Base-by-base conservation (phyloP, 2,329 filamentous ascomycete genomes). In the Helotiales sp. region DNA sequence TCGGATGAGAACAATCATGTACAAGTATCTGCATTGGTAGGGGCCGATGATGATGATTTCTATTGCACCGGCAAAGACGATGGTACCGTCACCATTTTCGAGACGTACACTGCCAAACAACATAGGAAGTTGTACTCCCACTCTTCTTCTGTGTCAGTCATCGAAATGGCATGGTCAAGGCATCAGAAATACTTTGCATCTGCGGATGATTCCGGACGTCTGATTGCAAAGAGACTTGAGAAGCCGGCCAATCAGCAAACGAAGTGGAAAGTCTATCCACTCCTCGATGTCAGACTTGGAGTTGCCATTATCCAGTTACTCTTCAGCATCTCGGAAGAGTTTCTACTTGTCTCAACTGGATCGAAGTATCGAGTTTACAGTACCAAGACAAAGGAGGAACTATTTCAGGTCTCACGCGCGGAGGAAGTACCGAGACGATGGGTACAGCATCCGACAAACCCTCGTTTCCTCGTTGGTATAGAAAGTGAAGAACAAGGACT, bases 61-160 rank as follows among this genome's bases (percentile, higher is more conserved):
- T 69, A 62, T 47, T 65, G 65, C 48, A 59, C 40, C 46, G 66
- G 67, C n/a, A 62, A 53, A 49, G 64, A 68, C 7, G 61, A 65
- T 55, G 66, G 67, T 10, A 54, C 49, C 22, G 60, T 69, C 17
- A 40, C 33, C 27, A 59, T 67, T 10, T 56, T 63, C 31, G 58
- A 63, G 17, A 52, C 47, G 13, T 6, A 3, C n/a, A 42, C 25
- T n/a, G 55, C 42, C 12, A 47, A 31, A 22, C 54, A 56, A 30
- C n/a, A 46, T 12, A 55, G 52, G 34, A 49, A 44, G 36, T 19
- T 53, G 5, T 31, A 30, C 36, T 10, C 19, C 15, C 51, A 53
- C 36, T 53, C 51, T 53, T 30, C 51, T 31, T 9, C 29, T 44
- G 51, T 53, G 19, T 53, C 36, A 22, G 30, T 53, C 31, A 15